Percentiles rank a stretch among this genome's conserved stretches.
phyloP scores from a whole-genome alignment of 2,329 filamentous ascomycete species.

The Claviceps citrina region DNA sequence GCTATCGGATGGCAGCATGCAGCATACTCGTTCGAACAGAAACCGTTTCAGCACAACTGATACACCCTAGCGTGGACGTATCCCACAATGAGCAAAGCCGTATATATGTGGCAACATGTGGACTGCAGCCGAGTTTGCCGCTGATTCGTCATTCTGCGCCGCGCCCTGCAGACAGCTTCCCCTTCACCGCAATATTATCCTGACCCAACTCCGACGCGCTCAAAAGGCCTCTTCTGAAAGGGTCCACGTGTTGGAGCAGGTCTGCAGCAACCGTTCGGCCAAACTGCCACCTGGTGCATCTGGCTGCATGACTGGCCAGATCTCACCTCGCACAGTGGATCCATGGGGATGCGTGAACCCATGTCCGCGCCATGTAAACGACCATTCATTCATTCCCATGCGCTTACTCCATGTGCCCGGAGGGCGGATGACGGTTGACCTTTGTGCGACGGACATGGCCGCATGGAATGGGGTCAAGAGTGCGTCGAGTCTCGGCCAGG shows the following conservation, averaged over 20 bases:
- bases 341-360: constrained; percentile 10
- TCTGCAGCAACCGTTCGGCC: constrained; percentile 1
- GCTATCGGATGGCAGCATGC: too few species aligned
- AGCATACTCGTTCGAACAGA: too few species aligned
- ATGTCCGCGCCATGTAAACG: constrained; percentile 5
- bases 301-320: constrained; percentile 7
- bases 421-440: neutral
- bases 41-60: too few species aligned
- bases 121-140: neutral
- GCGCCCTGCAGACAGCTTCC: too few species aligned
- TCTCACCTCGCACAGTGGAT: constrained; percentile 10
- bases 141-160: neutral
- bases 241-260: constrained; percentile 10
- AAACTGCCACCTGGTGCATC: neutral
- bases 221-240: constrained; percentile 4
- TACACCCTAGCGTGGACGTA: too few species aligned
- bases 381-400: neutral
- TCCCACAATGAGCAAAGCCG: too few species aligned
- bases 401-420: neutral
- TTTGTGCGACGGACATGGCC: neutral
- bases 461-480: too few species aligned
- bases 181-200: constrained; percentile 2
- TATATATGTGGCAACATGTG: neutral
- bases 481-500: too few species aligned
- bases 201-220: neutral